phyloP scores from a whole-genome alignment of 441 rosid species.

The Pelargonium myrrhifolium region DNA sequence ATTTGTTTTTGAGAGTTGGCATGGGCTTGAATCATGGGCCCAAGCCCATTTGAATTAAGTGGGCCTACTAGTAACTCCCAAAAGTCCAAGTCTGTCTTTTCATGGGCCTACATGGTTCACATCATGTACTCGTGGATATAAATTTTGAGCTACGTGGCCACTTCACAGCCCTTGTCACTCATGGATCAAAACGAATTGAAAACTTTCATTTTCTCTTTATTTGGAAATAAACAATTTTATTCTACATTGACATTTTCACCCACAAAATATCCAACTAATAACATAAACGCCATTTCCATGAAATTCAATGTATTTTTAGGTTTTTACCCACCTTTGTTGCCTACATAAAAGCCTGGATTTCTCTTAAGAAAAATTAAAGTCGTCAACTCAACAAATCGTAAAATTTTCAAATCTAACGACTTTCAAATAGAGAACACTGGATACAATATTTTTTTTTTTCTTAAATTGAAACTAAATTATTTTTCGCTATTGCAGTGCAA shows the following conservation, averaged over 20 bases:
- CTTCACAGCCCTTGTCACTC: background rate
- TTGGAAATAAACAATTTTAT: background rate
- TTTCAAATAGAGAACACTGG: no score
- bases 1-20: no score
- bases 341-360: no score
- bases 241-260: background rate
- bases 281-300: background rate
- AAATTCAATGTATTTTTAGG: no score
- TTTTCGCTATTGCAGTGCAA: no score
- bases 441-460: no score
- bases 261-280: background rate
- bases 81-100: background rate
- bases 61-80: background rate
- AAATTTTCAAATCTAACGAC: no score
- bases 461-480: no score
- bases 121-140: background rate
- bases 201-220: background rate
- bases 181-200: no score
- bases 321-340: no score
- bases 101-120: background rate
- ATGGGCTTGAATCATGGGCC: slow-evolving; percentile 31
- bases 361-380: no score
- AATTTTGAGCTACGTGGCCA: slow-evolving; percentile 1
- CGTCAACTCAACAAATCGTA: no score
- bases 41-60: background rate